phyloP scores from a whole-genome alignment of 2,329 filamentous ascomycete species.

The Colletotrichum gigasporum region DNA sequence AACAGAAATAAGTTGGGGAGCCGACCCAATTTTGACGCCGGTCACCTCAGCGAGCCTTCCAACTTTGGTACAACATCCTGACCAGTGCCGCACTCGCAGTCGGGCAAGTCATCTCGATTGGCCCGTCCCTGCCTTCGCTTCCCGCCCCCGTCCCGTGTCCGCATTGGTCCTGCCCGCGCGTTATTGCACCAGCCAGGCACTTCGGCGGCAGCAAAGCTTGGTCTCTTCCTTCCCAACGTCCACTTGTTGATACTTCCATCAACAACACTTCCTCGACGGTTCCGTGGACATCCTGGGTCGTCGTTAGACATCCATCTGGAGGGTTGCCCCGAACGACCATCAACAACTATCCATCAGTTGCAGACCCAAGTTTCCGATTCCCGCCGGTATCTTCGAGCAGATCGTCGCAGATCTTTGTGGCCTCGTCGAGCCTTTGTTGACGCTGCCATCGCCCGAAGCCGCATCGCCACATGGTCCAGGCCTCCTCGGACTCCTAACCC shows the following conservation, averaged over 20 bases:
- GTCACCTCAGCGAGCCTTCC: constrained; percentile 23
- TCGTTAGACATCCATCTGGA: neutral
- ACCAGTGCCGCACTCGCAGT: constrained; percentile 28
- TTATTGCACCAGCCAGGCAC: constrained; percentile 1
- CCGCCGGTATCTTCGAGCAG: neutral
- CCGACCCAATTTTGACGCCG: constrained; percentile 30
- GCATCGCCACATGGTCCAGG: neutral
- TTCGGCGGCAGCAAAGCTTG: constrained; percentile 5
- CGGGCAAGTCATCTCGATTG: constrained; percentile 28
- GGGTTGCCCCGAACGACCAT: neutral
- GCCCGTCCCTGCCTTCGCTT: constrained; percentile 24
- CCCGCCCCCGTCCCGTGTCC: constrained; percentile 21
- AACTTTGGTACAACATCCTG: constrained; percentile 26
- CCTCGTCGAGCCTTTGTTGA: neutral
- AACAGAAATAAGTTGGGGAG: constrained; percentile 26
- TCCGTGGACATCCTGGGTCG: neutral
- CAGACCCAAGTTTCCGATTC: neutral
- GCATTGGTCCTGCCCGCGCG: constrained; percentile 15
- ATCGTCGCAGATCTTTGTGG: neutral
- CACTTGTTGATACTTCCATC: constrained; percentile 4
- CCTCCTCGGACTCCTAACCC: constrained; percentile 39
- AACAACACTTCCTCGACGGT: neutral
- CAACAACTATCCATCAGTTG: neutral
- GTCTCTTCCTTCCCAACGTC: neutral
- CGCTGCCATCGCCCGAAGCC: neutral